Base-by-base conservation (phyloP, 495 filamentous ascomycete species). In the Rostrohypoxylon terebratum region DNA sequence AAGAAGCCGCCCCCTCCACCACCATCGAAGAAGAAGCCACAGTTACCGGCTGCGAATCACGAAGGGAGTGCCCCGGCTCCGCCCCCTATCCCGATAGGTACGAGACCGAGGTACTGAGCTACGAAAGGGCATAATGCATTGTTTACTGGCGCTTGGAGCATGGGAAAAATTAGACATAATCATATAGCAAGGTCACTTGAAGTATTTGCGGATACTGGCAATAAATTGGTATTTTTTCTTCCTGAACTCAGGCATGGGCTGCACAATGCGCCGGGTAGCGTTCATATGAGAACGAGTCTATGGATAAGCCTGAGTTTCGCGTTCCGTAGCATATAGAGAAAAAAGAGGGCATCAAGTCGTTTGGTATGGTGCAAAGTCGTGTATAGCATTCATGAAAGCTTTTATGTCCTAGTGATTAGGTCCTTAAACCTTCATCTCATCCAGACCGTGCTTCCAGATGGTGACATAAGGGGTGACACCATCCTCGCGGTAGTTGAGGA, bases 401-500 rank as follows among this genome's bases (percentile, higher is more conserved):
- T 66, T 61, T 40, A 16, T 47, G 54, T 51, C 51, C 18, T 38
- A 51, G 68, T 48, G 7, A 63, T 36, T 59, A 54, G 44, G 50
- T 51, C n/a, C 11, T 89, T 93, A 99, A 69, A 98, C 95, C 90
- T 99, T 99, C 87, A 89, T 88, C 86, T 91, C 91, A 69, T 83
- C 86, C 75, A 99, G 85, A 74, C 96, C 96, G 82, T 98, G 91
- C 89, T 97, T 98, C 96, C 96, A 99, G 86, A 97, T 84, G 67
- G 88, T 90, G 61, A 97, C 86, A 76, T 85, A 99, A 38, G 96
- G 96, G 28, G 95, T 98, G 68, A 91, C 81, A 80, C 96, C 96
- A 74, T 98, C 96, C 78, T 96, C 94, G 77, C 95, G 94, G 87
- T 97, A 99, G 86, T 98, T 95, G 79, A 98, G 90, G 62, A 98